Evolutionary conservation across 257 asterid species (phyloP).

Genomic region (Solanum appendiculatum): DNA sequence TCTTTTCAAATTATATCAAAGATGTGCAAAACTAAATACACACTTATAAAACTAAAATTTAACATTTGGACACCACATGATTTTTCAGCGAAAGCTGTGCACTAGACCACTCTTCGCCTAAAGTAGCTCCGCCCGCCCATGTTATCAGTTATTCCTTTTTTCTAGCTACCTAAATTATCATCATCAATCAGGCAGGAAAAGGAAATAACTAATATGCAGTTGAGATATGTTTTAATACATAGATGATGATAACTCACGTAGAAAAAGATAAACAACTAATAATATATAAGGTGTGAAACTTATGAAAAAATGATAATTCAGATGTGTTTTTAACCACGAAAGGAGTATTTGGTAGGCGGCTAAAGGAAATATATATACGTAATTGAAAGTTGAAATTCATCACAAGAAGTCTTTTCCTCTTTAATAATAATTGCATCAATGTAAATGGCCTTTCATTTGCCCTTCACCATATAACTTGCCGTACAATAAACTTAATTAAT

Average conservation of each 20-base stretch:
- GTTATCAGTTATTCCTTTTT: too few species aligned
- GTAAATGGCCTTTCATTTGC: neutral
- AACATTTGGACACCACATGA: too few species aligned
- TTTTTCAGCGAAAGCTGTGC: too few species aligned
- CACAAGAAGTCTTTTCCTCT: neutral
- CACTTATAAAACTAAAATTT: too few species aligned
- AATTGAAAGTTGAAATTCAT: neutral
- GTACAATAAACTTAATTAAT: neutral
- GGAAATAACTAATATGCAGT: too few species aligned
- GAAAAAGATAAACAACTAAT: neutral
- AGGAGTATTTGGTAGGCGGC: neutral
- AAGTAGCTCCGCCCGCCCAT: too few species aligned
- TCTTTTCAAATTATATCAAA: too few species aligned
- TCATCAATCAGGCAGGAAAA: too few species aligned
- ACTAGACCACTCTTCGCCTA: too few species aligned
- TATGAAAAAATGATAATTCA: neutral
- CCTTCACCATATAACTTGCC: neutral
- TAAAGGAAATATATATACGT: neutral
- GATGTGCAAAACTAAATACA: too few species aligned
- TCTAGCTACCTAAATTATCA: too few species aligned
- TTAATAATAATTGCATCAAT: neutral
- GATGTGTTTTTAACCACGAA: rapidly evolving
- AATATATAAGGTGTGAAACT: neutral
- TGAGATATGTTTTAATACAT: neutral
- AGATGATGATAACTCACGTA: neutral